A percentile compares a stretch with the other conserved stretches of the same genome.
Conservation (phyloP, 768 basidiomycete species). For the Rhodosporidiobolus sp. region DNA sequence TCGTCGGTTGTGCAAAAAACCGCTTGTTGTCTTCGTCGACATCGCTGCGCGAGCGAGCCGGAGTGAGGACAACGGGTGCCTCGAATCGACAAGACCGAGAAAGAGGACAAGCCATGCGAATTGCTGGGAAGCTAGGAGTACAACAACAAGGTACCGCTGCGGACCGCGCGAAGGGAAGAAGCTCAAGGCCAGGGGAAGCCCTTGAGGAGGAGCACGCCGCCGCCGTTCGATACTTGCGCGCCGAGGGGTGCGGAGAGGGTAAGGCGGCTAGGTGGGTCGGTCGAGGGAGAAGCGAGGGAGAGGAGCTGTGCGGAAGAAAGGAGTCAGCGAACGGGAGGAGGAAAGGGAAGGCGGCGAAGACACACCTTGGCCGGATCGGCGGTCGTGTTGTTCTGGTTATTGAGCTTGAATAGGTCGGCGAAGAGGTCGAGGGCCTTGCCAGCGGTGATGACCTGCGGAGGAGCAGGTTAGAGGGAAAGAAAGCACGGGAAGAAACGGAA, state of each 20-base stretch:
- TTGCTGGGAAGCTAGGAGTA: neutral
- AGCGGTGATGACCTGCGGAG: slow-evolving; percentile 55
- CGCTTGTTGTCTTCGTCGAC: too few relatives aligned
- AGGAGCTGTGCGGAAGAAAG: neutral
- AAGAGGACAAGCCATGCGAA: too few relatives aligned
- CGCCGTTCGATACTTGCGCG: slow-evolving; percentile 1
- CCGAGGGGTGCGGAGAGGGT: neutral
- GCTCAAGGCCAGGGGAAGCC: neutral
- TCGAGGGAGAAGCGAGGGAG: neutral
- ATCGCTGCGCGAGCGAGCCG: too few relatives aligned
- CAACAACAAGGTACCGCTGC: neutral
- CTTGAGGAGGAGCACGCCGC: neutral
- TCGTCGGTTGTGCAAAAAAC: too few relatives aligned
- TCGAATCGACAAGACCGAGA: too few relatives aligned
- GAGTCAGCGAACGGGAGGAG: neutral
- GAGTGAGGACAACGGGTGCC: too few relatives aligned
- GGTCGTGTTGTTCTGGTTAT: slow-evolving; percentile 25
- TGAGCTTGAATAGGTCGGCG: slow-evolving; percentile 50
- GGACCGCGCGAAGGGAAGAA: neutral
- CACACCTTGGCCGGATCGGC: slow-evolving; percentile 4
- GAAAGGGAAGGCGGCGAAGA: neutral
- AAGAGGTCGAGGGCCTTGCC: slow-evolving; percentile 65
- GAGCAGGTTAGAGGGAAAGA: neutral
- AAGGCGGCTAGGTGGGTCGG: neutral
- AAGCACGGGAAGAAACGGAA: neutral